These are phyloP conservation scores for Cardiospermum halicacabum DNA, from an alignment of 345 rosid species.

Conservation along the genomic window DNA sequence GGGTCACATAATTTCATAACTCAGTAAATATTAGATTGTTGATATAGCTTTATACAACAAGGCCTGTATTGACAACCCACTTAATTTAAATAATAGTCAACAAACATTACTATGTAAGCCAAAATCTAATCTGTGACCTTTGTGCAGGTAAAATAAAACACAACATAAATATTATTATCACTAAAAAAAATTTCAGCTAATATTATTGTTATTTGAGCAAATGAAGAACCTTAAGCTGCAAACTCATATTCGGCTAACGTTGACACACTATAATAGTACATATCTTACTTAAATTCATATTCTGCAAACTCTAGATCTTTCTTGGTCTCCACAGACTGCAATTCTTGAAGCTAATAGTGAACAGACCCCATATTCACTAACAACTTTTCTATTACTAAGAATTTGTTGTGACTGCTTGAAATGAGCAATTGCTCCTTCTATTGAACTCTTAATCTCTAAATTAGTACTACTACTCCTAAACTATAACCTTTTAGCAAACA, in stretches of 20 bases:
- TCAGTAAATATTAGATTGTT: not conserved
- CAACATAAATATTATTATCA: not conserved
- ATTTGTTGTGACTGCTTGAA: too few species aligned
- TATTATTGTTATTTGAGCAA: constrained; percentile 9
- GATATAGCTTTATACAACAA: too few species aligned
- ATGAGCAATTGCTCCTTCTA: constrained; percentile 91
- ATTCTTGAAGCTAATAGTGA: constrained; percentile 37
- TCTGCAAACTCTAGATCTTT: constrained; percentile 29
- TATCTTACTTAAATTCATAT: constrained; percentile 15
- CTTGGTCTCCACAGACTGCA: constrained; percentile 36
- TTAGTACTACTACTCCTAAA: constrained; percentile 58
- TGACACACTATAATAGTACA: too few species aligned
- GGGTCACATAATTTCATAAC: constrained; percentile 2
- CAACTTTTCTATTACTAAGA: too few species aligned
- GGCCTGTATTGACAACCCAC: too few species aligned
- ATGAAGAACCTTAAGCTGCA: too few species aligned
- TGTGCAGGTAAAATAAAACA: constrained; percentile 12
- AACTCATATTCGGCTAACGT: too few species aligned
- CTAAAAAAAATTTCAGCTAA: not conserved
- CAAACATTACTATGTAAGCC: constrained; percentile 4
- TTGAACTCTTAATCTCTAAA: constrained; percentile 59
- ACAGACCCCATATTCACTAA: constrained; percentile 32
- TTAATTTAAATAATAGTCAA: not conserved
- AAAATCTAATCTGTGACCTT: not conserved
- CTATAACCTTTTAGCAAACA: too few species aligned